A percentile compares a stretch with the other conserved stretches of the same genome.
These are phyloP conservation scores for Helianthus tuberosus DNA, from an alignment of 129 eudicot genomes.

Conservation along the genomic window DNA sequence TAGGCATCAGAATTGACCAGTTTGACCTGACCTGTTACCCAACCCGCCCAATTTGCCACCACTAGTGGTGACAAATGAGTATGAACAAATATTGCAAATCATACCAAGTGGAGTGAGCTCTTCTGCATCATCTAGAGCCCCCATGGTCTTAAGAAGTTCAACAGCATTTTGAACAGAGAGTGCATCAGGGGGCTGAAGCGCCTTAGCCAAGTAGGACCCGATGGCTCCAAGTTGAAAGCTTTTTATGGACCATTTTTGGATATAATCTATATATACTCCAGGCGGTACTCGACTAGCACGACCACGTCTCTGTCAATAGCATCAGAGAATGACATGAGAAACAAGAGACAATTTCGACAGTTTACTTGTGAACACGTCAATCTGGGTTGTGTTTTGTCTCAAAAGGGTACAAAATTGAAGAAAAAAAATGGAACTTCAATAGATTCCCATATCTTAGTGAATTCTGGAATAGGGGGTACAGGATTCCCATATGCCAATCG, in stretches of 20 bases:
- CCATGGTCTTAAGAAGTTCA: slow-evolving; percentile 66
- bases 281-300: slow-evolving; percentile 99
- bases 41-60: too few relatives aligned
- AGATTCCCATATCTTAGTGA: slow-evolving; percentile 21
- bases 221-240: slow-evolving; percentile 85
- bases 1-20: too few relatives aligned
- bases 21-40: too few relatives aligned
- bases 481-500: slow-evolving; percentile 24
- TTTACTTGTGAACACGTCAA: neutral
- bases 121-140: slow-evolving; percentile 86
- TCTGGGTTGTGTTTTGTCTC: neutral
- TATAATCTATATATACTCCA: slow-evolving; percentile 88
- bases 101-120: slow-evolving; percentile 50
- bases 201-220: slow-evolving; percentile 36
- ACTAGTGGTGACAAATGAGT: too few relatives aligned
- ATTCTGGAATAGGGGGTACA: slow-evolving; percentile 27
- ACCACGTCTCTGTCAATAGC: slow-evolving; percentile 82
- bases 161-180: too few relatives aligned
- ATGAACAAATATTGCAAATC: too few relatives aligned
- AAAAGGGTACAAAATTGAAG: neutral
- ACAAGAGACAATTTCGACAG: neutral
- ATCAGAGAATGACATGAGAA: slow-evolving; percentile 24
- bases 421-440: neutral
- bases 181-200: too few relatives aligned
- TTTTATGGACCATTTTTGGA: slow-evolving; percentile 59